Evolutionary conservation across 2,329 filamentous ascomycete genomes (phyloP).

Genomic region (Monosporascus sp.): DNA sequence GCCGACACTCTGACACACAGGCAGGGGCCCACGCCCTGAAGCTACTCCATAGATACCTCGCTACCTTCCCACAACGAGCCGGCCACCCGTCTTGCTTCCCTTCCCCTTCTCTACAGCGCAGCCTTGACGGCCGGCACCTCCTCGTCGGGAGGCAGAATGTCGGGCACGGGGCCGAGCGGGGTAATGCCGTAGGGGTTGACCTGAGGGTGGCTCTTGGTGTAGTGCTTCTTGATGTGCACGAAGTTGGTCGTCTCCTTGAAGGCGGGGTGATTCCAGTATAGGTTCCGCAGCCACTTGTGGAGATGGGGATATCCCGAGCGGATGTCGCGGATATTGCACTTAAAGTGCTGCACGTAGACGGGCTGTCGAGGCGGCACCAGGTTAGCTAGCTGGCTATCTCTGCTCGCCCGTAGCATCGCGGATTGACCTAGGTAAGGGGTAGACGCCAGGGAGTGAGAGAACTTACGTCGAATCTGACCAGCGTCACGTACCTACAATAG

Average conservation of each 20-base stretch:
- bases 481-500: slow-evolving; percentile 20
- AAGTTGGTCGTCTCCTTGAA: slow-evolving; percentile 84
- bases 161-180: slow-evolving; percentile 75
- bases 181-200: slow-evolving; percentile 71
- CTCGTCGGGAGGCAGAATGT: slow-evolving; percentile 71
- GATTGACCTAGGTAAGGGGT: neutral
- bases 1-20: too few relatives aligned
- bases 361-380: slow-evolving; percentile 27
- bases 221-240: slow-evolving; percentile 86
- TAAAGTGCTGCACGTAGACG: slow-evolving; percentile 84
- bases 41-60: too few relatives aligned
- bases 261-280: slow-evolving; percentile 79
- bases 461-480: slow-evolving; percentile 22
- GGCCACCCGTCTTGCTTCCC: neutral
- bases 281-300: slow-evolving; percentile 72
- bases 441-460: neutral
- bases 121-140: slow-evolving; percentile 60
- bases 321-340: slow-evolving; percentile 82
- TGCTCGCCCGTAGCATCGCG: too few relatives aligned
- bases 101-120: neutral
- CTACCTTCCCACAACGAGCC: neutral
- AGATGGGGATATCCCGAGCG: slow-evolving; percentile 75
- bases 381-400: slow-evolving; percentile 5
- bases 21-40: too few relatives aligned
- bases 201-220: slow-evolving; percentile 56